Evolutionary conservation across 805 yeast species (phyloP).

Genomic region (Schizosaccharomyces japonicus): DNA sequence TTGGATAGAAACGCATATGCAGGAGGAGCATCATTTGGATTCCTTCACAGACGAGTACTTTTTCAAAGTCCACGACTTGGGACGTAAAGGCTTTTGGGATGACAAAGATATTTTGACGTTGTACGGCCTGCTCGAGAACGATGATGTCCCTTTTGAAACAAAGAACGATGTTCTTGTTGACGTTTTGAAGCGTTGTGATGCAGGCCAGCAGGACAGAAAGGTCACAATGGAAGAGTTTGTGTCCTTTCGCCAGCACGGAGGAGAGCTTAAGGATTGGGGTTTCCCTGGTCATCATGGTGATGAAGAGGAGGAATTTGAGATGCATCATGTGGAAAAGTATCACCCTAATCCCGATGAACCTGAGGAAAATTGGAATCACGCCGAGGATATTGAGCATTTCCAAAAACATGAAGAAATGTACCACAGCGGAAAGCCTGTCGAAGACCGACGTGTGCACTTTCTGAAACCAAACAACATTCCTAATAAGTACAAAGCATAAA

Average conservation of each 20-base stretch:
- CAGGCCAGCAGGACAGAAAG: slow-evolving; percentile 38
- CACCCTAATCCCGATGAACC: slow-evolving; percentile 11
- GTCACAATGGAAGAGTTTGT: slow-evolving; percentile 50
- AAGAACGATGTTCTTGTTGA: slow-evolving; percentile 31
- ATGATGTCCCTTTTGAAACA: slow-evolving; percentile 26
- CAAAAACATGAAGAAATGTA: slow-evolving; percentile 1
- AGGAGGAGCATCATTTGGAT: slow-evolving; percentile 61
- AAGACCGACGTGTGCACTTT: not conserved
- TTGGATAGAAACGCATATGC: slow-evolving; percentile 84
- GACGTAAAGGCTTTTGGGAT: slow-evolving; percentile 29
- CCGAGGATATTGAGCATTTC: slow-evolving; percentile 27
- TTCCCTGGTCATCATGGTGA: slow-evolving; percentile 83
- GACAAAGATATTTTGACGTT: slow-evolving; percentile 50
- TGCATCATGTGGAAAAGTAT: slow-evolving; percentile 68
- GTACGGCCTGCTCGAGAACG: slow-evolving; percentile 45
- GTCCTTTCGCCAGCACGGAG: slow-evolving; percentile 33
- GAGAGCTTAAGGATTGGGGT: slow-evolving; percentile 72
- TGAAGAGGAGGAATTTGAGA: slow-evolving; percentile 79
- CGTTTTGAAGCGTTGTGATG: slow-evolving; percentile 21
- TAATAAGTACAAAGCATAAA: not conserved
- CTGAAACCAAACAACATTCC: not conserved
- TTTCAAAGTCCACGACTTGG: slow-evolving; percentile 54
- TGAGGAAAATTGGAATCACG: slow-evolving; percentile 6
- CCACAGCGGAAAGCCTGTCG: slow-evolving; percentile 1
- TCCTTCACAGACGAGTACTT: slow-evolving; percentile 50